phyloP scores from a whole-genome alignment of 257 asterid genomes.

The Solanum infundibuliforme region DNA sequence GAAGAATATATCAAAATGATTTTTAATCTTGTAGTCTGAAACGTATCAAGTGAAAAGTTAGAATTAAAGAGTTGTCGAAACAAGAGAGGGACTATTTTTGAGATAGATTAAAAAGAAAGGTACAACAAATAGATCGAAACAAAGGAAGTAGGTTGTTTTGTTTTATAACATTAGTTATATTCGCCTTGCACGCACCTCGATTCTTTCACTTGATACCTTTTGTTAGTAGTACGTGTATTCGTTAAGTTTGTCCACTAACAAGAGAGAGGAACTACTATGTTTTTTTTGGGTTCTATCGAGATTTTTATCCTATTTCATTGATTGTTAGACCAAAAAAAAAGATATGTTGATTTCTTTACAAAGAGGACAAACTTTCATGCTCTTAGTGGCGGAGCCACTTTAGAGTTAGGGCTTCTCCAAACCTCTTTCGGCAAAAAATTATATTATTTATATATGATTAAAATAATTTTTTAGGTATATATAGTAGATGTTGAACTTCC shows the following conservation, averaged over 20 bases:
- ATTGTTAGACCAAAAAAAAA: not conserved
- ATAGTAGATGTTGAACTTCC: too few relatives aligned
- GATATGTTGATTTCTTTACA: not conserved
- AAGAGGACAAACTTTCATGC: not conserved
- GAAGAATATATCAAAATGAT: not conserved
- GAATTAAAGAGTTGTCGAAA: not conserved
- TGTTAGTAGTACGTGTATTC: not conserved
- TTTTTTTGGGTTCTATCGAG: not conserved
- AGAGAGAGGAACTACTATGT: too few relatives aligned
- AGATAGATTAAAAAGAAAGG: not conserved
- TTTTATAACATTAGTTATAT: not conserved
- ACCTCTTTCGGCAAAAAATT: rapidly evolving
- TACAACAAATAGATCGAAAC: not conserved
- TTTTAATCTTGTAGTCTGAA: not conserved
- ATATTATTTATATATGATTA: too few relatives aligned
- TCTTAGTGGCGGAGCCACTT: not conserved
- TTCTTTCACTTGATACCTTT: not conserved
- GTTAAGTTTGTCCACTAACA: not conserved
- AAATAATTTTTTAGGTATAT: too few relatives aligned
- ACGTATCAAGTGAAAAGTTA: not conserved
- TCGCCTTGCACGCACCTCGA: not conserved
- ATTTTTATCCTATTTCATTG: not conserved
- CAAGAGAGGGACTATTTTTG: not conserved
- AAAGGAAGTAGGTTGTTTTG: not conserved
- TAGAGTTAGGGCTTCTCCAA: not conserved